Conservation (phyloP, 2,329 filamentous ascomycete species). For the Diaporthe sp. region DNA sequence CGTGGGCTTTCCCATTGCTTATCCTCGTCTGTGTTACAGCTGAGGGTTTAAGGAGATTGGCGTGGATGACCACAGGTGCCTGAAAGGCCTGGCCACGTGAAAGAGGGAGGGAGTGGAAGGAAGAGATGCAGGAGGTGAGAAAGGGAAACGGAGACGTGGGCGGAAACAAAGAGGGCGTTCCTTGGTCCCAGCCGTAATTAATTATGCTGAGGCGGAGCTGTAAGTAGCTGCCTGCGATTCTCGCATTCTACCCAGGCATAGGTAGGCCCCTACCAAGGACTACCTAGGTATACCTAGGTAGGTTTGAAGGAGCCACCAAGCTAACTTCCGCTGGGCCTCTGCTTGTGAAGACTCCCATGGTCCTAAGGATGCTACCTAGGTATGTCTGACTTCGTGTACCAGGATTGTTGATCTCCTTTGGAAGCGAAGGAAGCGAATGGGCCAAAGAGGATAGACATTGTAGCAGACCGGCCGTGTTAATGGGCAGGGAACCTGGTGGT, state of each 20-base stretch:
- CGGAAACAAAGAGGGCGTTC: background rate
- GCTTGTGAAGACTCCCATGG: background rate
- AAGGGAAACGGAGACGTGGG: background rate
- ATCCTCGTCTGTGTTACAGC: background rate
- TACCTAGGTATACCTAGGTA: background rate
- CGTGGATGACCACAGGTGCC: background rate
- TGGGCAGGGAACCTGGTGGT: background rate
- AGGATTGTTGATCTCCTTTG: no score
- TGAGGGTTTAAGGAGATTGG: background rate
- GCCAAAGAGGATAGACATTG: no score
- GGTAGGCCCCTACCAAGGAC: no score
- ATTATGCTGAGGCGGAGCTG: background rate
- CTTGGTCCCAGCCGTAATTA: background rate
- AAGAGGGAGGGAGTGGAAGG: background rate
- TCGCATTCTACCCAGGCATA: background rate
- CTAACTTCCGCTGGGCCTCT: background rate
- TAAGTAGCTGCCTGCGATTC: background rate
- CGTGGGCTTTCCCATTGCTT: slow-evolving; percentile 47
- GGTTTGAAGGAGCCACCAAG: background rate
- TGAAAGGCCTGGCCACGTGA: slow-evolving; percentile 16
- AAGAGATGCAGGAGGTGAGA: background rate
- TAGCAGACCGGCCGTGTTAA: no score
- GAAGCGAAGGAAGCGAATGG: no score
- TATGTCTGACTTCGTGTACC: no score
- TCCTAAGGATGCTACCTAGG: background rate